Base-by-base conservation (phyloP, 164 flowering plant genomes). In the Houttuynia cordata region DNA sequence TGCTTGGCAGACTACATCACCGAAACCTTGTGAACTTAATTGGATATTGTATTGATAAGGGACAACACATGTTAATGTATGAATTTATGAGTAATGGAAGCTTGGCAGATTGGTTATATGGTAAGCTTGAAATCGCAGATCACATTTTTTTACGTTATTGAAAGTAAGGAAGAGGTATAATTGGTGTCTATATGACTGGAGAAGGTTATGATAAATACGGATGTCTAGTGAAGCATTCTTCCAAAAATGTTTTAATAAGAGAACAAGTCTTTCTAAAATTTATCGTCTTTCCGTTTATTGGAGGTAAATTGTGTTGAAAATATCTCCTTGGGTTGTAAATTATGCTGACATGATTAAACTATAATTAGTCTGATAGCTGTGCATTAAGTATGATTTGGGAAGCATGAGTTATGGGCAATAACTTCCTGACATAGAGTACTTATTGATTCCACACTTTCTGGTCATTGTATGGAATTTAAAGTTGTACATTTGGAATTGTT, bases 61-160 rank as follows among this genome's bases (percentile, higher is more conserved):
- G 97, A 39, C 83, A 83, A 42, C 82, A 58, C 73, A 88, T 93
- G 86, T 71, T 93, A 67, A 61, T 90, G 34, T 94, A 91, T 65
- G 88, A 94, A 78, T 91, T 70, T 75, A 88, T 94, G 97, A 82
- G 93, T 63, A 86, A 85, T 62, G 99, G 99, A 56, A 94, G 97
- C 79, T 76, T 94, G 80, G 88, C 73, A 41, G 83, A 75, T 67
- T 71, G 76, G 65, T 57, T 94, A 63, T 85, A 91, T 64, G 57
- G 97, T 88, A 76, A 77, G 90, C 66, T 64, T 47, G 37, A 17
- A 53, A 10, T 17, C 49, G 12, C 17, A 10, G 1, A 30, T 45
- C 17, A 45, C 49, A 8, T 41, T 41, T 45, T 12, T 45, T 10
- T 45, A 4, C 12, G 49, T 45, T 45, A 45, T 45, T 12, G 12